Conservation (phyloP, 148 eudicot genomes). For the Chenopodium quinoa region DNA sequence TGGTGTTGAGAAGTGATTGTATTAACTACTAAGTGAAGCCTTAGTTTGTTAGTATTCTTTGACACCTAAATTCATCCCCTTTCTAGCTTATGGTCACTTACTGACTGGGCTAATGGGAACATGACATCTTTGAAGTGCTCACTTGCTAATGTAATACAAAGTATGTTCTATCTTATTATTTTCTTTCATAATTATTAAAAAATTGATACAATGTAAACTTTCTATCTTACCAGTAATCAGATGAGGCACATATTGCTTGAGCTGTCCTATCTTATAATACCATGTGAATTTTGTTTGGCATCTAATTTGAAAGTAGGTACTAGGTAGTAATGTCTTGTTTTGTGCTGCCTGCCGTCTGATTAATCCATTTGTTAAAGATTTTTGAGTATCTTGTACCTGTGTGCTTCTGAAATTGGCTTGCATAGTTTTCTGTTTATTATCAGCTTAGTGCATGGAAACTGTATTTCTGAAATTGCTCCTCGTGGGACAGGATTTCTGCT, state of each 20-base stretch:
- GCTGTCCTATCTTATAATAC: neutral
- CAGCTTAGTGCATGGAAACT: neutral
- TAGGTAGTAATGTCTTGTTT: neutral
- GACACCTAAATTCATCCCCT: neutral
- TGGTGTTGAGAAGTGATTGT: neutral
- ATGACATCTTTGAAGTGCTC: neutral
- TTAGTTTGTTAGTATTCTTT: neutral
- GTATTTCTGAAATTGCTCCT: slow-evolving; percentile 6
- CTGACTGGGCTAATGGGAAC: neutral
- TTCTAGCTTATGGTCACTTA: neutral
- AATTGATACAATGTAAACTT: neutral
- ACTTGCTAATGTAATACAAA: neutral
- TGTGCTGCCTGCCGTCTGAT: neutral
- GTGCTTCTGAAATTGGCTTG: neutral
- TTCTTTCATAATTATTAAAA: neutral
- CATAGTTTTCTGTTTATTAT: neutral
- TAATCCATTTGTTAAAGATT: neutral
- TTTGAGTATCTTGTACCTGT: neutral
- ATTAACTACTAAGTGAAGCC: neutral
- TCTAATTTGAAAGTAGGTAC: neutral
- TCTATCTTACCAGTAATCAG: neutral
- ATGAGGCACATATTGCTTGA: neutral
- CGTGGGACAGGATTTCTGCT: slow-evolving; percentile 31
- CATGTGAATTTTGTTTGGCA: neutral
- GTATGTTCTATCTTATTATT: too few species aligned